Percentiles rank a stretch among this genome's conserved stretches.
Conservation (phyloP, 805 yeast genomes). For the Wickerhamiella nectarea region DNA sequence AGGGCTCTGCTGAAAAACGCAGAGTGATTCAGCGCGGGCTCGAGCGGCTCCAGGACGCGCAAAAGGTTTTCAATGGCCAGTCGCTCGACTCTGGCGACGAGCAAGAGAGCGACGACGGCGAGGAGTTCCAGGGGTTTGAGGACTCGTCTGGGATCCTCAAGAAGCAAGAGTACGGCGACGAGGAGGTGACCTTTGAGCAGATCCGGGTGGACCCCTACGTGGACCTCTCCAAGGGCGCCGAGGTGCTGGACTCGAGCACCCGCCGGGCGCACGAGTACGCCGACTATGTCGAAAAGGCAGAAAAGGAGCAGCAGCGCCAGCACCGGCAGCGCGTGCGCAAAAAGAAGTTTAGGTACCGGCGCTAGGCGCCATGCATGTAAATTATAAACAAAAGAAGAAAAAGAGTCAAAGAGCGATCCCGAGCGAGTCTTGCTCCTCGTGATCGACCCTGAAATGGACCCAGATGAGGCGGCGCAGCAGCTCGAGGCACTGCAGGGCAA, state of each 20-base stretch:
- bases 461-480: constrained; percentile 77
- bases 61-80: constrained; percentile 27
- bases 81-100: constrained; percentile 17
- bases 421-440: constrained; percentile 1
- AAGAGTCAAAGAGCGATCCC: not conserved
- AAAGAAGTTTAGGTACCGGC: constrained; percentile 67
- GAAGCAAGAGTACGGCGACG: constrained; percentile 26
- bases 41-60: constrained; percentile 38
- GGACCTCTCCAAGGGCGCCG: constrained; percentile 50
- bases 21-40: constrained; percentile 51
- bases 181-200: constrained; percentile 44
- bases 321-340: constrained; percentile 29
- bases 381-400: too few relatives aligned
- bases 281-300: constrained; percentile 37
- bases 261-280: constrained; percentile 77
- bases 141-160: constrained; percentile 33
- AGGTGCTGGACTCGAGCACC: constrained; percentile 60
- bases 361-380: too few relatives aligned
- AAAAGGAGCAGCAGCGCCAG: constrained; percentile 18
- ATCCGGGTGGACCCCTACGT: constrained; percentile 49
- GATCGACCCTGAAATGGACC: constrained; percentile 71
- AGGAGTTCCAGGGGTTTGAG: constrained; percentile 32
- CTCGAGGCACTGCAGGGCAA: constrained; percentile 59
- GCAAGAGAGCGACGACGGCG: not conserved
- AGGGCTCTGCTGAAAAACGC: constrained; percentile 56